phyloP scores from a whole-genome alignment of 2,329 filamentous ascomycete species.

The Pezicula rhizophila region DNA sequence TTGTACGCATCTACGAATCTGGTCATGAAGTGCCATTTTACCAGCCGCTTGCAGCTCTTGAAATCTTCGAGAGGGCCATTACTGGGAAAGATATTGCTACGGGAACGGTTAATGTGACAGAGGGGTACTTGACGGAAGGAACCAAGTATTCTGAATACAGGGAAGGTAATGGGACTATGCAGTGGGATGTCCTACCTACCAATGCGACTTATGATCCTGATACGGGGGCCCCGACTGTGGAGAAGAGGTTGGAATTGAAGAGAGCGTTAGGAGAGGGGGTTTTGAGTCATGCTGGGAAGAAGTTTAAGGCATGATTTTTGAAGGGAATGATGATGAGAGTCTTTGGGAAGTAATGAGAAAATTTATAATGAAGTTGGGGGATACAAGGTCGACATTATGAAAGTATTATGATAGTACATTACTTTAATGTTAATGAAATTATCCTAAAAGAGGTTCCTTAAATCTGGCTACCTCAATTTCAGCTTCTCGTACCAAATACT shows the following conservation, averaged over 20 bases:
- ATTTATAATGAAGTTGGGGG: no score
- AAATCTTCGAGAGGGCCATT: conserved; percentile 45
- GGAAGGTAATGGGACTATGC: conserved; percentile 31
- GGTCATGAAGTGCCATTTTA: conserved; percentile 42
- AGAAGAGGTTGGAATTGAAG: background rate
- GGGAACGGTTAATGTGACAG: conserved; percentile 43
- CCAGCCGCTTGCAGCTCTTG: conserved; percentile 43
- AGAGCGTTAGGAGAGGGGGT: background rate
- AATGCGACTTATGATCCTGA: conserved; percentile 43
- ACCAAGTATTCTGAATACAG: conserved; percentile 18
- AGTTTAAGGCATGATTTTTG: conserved; percentile 5
- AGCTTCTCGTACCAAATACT: no score
- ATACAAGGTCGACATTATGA: no score
- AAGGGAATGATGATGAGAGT: no score
- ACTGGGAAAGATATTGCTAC: conserved; percentile 41
- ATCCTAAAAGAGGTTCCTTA: no score
- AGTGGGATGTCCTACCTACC: conserved; percentile 33
- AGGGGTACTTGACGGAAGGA: conserved; percentile 13
- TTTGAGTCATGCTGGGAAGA: conserved; percentile 8
- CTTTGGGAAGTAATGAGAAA: background rate
- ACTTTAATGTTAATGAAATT: no score
- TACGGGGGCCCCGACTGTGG: conserved; percentile 32
- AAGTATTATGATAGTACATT: no score
- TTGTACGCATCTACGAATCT: conserved; percentile 58
- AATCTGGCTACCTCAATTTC: no score